phyloP scores from a whole-genome alignment of 371 early-diverging fungal species.

The Mortierella sp. region DNA sequence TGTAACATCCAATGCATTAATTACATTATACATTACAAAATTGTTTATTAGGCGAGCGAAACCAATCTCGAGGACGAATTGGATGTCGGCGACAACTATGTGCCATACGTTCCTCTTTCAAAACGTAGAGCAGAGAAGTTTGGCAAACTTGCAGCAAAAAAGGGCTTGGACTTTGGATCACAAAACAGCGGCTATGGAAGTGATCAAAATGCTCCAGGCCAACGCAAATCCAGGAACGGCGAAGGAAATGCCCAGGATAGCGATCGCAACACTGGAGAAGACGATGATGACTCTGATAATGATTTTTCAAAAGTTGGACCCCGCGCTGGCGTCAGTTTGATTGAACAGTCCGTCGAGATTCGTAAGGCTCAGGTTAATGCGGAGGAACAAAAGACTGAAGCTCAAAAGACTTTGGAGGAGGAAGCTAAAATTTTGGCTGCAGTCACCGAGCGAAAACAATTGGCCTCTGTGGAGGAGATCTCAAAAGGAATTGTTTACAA shows the following conservation, averaged over 20 bases:
- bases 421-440: constrained; percentile 88
- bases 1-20: not conserved
- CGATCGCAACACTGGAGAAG: constrained; percentile 44
- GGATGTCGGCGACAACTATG: constrained; percentile 67
- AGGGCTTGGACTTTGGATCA: constrained; percentile 58
- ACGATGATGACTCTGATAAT: constrained; percentile 60
- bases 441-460: constrained; percentile 80
- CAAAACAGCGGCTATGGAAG: constrained; percentile 39
- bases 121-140: constrained; percentile 75
- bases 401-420: constrained; percentile 86
- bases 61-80: constrained; percentile 33
- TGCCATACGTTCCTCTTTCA: constrained; percentile 86
- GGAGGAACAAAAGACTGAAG: constrained; percentile 77
- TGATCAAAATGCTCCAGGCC: constrained; percentile 13
- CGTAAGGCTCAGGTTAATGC: constrained; percentile 68
- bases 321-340: constrained; percentile 75
- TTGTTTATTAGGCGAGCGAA: constrained; percentile 24
- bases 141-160: constrained; percentile 64
- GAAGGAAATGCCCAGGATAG: constrained; percentile 10
- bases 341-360: constrained; percentile 89
- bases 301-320: constrained; percentile 65
- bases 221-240: constrained; percentile 11
- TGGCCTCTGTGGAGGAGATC: constrained; percentile 89
- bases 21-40: not conserved
- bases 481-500: constrained; percentile 90